These are phyloP conservation scores for Fagopyrum homotropicum DNA, from an alignment of 148 eudicot species.

Conservation along the genomic window DNA sequence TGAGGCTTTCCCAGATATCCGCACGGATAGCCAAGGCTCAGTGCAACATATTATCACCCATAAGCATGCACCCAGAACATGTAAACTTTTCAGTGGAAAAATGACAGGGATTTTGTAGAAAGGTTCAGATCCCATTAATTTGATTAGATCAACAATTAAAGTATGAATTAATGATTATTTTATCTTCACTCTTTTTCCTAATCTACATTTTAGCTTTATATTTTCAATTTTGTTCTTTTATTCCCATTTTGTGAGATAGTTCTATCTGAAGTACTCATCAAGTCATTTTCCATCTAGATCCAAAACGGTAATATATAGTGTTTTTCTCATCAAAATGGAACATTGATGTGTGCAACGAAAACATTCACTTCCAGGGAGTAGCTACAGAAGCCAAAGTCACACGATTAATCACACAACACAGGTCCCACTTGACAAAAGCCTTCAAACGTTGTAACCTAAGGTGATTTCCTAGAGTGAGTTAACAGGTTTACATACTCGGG, in stretches of 20 bases:
- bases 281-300: too few relatives aligned
- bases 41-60: not conserved
- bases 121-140: not conserved
- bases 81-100: not conserved
- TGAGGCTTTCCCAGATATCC: not conserved
- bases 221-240: too few relatives aligned
- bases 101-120: not conserved
- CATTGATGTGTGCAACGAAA: too few relatives aligned
- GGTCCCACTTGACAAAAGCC: not conserved
- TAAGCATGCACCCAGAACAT: not conserved
- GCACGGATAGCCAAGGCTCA: not conserved
- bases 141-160: too few relatives aligned
- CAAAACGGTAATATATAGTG: too few relatives aligned
- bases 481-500: not conserved
- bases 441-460: not conserved
- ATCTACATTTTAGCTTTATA: too few relatives aligned
- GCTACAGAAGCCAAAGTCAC: not conserved
- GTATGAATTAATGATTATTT: too few relatives aligned
- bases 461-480: not conserved
- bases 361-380: not conserved
- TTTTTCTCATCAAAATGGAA: too few relatives aligned
- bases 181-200: too few relatives aligned
- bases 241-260: too few relatives aligned
- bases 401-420: not conserved
- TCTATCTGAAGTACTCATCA: too few relatives aligned